Evolutionary conservation across 208 protist species (phyloP).

Genomic region (Angomonas desouzai): DNA sequence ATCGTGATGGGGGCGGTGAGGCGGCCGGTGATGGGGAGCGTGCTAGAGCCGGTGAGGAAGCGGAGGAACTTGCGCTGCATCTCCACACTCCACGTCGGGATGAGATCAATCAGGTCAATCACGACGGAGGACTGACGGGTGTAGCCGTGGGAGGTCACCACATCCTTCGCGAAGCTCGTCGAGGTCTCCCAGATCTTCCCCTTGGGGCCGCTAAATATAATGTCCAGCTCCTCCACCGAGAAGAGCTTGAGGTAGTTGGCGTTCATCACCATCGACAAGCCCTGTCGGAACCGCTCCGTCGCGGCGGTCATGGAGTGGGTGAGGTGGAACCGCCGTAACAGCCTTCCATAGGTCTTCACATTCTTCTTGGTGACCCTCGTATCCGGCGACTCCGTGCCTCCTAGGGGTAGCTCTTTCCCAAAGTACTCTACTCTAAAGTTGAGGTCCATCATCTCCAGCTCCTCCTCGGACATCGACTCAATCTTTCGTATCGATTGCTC

Average conservation of each 20-base stretch:
- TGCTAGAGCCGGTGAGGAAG: constrained; percentile 77
- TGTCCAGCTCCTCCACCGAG: constrained; percentile 41
- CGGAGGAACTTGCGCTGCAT: constrained; percentile 72
- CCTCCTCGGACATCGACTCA: constrained; percentile 20
- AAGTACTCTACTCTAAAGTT: constrained; percentile 30
- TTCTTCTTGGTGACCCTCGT: constrained; percentile 32
- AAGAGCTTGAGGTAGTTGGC: constrained; percentile 59
- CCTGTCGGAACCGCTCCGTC: constrained; percentile 39
- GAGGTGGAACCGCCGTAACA: constrained; percentile 42
- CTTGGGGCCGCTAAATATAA: constrained; percentile 42
- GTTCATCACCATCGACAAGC: constrained; percentile 43
- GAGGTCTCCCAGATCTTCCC: constrained; percentile 58
- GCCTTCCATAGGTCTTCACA: constrained; percentile 35
- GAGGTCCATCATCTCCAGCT: constrained; percentile 46
- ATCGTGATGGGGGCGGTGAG: constrained; percentile 67
- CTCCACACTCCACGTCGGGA: constrained; percentile 42
- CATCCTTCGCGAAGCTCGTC: constrained; percentile 34
- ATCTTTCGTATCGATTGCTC: constrained; percentile 35
- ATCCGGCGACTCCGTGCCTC: constrained; percentile 19
- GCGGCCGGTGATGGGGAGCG: constrained; percentile 44
- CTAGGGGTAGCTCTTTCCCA: constrained; percentile 21
- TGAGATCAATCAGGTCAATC: constrained; percentile 44
- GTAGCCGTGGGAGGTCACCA: constrained; percentile 68
- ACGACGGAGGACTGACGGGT: constrained; percentile 43
- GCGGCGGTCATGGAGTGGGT: constrained; percentile 23